Evolutionary conservation across 768 basidiomycete genomes (phyloP).

Genomic region (Suillus decipiens): DNA sequence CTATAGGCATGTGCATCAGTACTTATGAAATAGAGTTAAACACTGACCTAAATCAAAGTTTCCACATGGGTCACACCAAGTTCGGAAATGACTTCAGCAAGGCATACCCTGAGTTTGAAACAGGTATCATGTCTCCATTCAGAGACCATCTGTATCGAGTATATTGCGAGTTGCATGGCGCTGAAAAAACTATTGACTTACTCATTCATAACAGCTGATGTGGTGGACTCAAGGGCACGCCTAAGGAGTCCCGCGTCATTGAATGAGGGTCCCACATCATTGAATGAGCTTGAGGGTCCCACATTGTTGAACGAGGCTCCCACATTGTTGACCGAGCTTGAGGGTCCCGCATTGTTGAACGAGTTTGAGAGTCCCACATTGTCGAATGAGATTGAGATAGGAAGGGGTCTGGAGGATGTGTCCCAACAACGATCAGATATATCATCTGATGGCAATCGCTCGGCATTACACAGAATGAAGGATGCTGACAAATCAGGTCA

Average conservation of each 20-base stretch:
- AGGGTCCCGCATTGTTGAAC: no score
- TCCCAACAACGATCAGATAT: neutral
- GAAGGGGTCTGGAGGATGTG: no score
- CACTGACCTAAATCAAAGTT: neutral
- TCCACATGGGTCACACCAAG: neutral
- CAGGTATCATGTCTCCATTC: neutral
- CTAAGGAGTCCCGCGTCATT: neutral
- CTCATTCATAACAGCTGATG: neutral
- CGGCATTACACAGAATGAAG: neutral
- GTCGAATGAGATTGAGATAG: no score
- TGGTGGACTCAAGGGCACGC: neutral
- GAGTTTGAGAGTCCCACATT: neutral
- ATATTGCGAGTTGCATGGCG: neutral
- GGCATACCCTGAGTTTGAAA: neutral
- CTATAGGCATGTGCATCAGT: neutral
- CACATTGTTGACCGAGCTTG: neutral
- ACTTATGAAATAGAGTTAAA: neutral
- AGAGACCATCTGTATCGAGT: neutral
- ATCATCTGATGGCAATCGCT: neutral
- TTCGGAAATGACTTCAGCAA: neutral
- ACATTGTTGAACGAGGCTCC: neutral
- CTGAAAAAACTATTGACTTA: neutral
- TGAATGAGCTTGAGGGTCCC: neutral
- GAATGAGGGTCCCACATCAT: neutral
- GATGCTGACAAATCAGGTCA: neutral